Evolutionary conservation across 176 grass and related monocot species (phyloP), one percentile per base, ranked within the genome.

Genomic region (Triticum dicoccoides): DNA sequence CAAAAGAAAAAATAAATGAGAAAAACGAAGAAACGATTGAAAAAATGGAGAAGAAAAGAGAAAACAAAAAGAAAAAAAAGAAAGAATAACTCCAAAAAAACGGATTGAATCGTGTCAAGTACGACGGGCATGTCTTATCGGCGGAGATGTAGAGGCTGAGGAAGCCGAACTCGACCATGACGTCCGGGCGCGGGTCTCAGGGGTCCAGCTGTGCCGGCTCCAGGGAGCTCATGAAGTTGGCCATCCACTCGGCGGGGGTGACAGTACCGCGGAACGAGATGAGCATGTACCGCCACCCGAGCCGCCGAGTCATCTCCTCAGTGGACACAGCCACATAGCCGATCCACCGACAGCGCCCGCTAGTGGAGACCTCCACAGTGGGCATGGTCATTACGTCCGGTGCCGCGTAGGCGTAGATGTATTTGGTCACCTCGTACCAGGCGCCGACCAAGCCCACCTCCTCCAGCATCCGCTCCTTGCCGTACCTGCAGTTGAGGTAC

Each of bases 71-170:
- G 6, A 38, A 38, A 38, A 32, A 25, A 38, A 38, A 38, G 37
- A 11, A 44, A 44, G 3, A 44, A 11, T 3, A 44, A 44, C 39
- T 42, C 39, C 6, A 10, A 44, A 11, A 44, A 44, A 2, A 8
- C 7, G 3, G 3, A 9, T 44, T 11, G 41, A 44, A 44, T 11
- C 10, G 41, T 44, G 2, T 44, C 41, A 44, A 44, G 41, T 44
- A 44, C 73, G 77, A 92, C 95, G 25, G 84, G 61, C 81, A 91
- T 1, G 91, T 88, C 78, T 70, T 85, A 74, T 98, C 93, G 9
- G 92, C 59, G 15, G 95, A 98, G 32, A 93, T 93, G 91, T 98
- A 98, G 66, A 98, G 86, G 80, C 85, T 87, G 71, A 98, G 93
- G 86, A 98, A 98, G 0, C 95, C 93, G 0, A 91, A 98, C 80